A percentile compares a stretch with the other conserved stretches of the same genome.
These are phyloP conservation scores for Saccharomyces mikatae DNA, from an alignment of 805 yeast genomes.

Conservation along the genomic window DNA sequence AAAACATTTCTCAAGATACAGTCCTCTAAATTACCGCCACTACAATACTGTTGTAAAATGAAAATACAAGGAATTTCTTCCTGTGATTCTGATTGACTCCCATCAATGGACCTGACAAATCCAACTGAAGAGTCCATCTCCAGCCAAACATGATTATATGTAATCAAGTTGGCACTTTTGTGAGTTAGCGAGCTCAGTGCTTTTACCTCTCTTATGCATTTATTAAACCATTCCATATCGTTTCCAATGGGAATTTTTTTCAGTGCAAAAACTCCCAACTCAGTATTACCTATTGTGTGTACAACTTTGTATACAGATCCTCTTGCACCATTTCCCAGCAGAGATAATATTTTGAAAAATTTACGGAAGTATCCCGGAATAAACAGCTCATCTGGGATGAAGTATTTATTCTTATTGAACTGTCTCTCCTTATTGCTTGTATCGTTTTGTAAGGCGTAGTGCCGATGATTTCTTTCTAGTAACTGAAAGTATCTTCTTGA, in stretches of 20 bases:
- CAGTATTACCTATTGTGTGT: slow-evolving; percentile 60
- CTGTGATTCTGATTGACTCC: slow-evolving; percentile 8
- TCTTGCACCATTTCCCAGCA: slow-evolving; percentile 75
- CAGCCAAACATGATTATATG: slow-evolving; percentile 88
- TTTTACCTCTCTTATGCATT: slow-evolving; percentile 70
- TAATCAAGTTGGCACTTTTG: slow-evolving; percentile 56
- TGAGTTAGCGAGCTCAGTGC: slow-evolving; percentile 46
- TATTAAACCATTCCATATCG: slow-evolving; percentile 56
- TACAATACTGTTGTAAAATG: slow-evolving; percentile 79
- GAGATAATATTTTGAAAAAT: slow-evolving; percentile 54
- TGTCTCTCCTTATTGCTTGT: neutral
- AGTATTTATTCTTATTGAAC: slow-evolving; percentile 2
- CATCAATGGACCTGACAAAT: slow-evolving; percentile 14
- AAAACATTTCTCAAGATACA: slow-evolving; percentile 35
- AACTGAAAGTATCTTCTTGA: slow-evolving; percentile 17
- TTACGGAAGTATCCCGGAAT: slow-evolving; percentile 75
- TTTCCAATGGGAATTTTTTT: slow-evolving; percentile 82
- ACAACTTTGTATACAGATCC: slow-evolving; percentile 81
- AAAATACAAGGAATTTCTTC: slow-evolving; percentile 58
- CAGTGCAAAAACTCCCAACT: slow-evolving; percentile 73
- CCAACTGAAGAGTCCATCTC: slow-evolving; percentile 52
- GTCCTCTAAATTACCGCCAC: slow-evolving; percentile 80
- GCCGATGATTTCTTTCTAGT: slow-evolving; percentile 13
- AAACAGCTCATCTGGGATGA: slow-evolving; percentile 50
- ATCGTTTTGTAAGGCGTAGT: slow-evolving; percentile 4